Base-by-base conservation (phyloP, 1,284 basidiomycete genomes). In the Apiotrichum laibachii region DNA sequence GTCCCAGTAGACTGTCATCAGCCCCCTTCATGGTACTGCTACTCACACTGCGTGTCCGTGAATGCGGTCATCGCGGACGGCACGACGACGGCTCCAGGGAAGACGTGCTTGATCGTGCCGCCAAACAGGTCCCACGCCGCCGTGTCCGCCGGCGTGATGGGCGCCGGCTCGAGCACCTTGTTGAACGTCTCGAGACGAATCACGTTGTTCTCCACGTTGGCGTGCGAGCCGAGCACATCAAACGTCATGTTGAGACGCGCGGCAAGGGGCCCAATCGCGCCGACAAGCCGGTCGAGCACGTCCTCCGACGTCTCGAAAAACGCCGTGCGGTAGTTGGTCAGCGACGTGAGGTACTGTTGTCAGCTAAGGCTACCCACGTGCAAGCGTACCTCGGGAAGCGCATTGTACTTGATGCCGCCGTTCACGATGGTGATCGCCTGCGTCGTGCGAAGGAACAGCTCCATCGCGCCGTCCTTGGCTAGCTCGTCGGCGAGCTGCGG, bases 321-420 rank as follows among this genome's bases (percentile, higher is more conserved):
- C n/a, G 53, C 56, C 16, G 59, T 66, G 2, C 65, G 60, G 52
- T 62, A 62, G 54, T 66, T 64, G 12, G 52, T 59, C n/a, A 61
- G 37, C 2, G 62, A 53, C 7, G 53, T 56, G 16, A 62, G 60
- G n/a, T 47, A 53, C 57, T 63, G 39, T 6, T 9, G 19, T 31
- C n/a, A 11, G 26, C 33, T 2, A n/a, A 8, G 19, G 1, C n/a
- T 44, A 7, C 8, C 19, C 34, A 5, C 18, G n/a, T 2, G 40
- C 35, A 3, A 19, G 51, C 56, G 33, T 37, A 59, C 57, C 50
- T 66, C 62, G 2, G 65, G 65, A 2, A 66, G 54, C 6, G 65
- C 65, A 37, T 66, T 66, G 56, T 62, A 64, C 60, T 66, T 66
- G 57, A 64, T 62, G 2, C 65, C 65, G 11, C 62, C 65, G 5